Evolutionary conservation across 306 rosid species (phyloP), one percentile per base, ranked within the genome.

Genomic region (Vicia faba): DNA sequence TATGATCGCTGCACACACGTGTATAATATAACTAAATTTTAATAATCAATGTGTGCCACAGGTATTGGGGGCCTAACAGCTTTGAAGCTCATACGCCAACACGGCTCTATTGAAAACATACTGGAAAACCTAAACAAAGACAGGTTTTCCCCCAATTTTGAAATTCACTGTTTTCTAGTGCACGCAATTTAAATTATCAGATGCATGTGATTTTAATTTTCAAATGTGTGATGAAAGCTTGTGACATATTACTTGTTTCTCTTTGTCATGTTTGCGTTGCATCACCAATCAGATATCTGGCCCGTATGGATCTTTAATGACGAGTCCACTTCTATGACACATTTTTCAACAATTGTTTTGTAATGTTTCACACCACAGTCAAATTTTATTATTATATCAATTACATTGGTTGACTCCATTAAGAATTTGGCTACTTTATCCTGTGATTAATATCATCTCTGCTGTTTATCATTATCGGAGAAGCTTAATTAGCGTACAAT

Each of bases 11-110:
- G n/a, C 75, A 70, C 46, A 48, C 72, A 25, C 61, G 25, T 38
- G 69, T 40, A 43, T 62, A 38, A 48, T 35, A 58, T 19, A 29
- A 50, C 45, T 41, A 40, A 55, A 40, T 55, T 12, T 39, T 54
- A 33, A 53, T 12, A 62, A 54, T 45, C 60, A 50, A 57, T 68
- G 44, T 79, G 10, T 79, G 59, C 75, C n/a, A 8, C 86, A 93
- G 98, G 98, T 53, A 89, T 93, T 75, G 97, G 98, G 69, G 98
- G 98, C 69, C 83, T 59, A 77, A 89, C 96, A 64, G 98, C 98
- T 61, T 81, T 93, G 81, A 93, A 93, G 81, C 96, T 92, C 73
- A 84, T 89, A 70, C 96, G 91, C 56, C 96, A 89, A 75, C 98
- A 93, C 69, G 97, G 98, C 39, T 86, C 89, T 51, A 93, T 93